Evolutionary conservation across 1,284 basidiomycete genomes (phyloP).

Genomic region (Melampsora americana): DNA sequence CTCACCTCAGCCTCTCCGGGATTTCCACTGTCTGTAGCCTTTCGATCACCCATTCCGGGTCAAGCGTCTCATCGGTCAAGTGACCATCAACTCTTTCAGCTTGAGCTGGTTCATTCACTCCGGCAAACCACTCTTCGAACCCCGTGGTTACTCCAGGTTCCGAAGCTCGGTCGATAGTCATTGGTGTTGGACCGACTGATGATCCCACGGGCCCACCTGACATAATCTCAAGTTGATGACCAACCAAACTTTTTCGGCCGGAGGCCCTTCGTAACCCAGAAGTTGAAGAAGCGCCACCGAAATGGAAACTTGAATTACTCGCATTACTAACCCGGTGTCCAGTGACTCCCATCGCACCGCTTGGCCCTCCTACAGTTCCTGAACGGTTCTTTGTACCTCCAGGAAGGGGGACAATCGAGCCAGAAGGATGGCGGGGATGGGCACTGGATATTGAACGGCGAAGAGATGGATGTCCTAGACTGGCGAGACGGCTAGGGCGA

Average conservation of each 20-base stretch:
- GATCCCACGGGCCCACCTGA: conserved; percentile 19
- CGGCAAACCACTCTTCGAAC: conserved; percentile 42
- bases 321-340: conserved; percentile 34
- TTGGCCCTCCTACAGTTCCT: conserved; percentile 3
- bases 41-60: conserved; percentile 42
- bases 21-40: conserved; percentile 37
- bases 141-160: conserved; percentile 11
- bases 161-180: conserved; percentile 17
- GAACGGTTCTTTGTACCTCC: conserved; percentile 7
- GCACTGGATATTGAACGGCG: conserved; percentile 11
- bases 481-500: conserved; percentile 13
- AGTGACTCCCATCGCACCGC: not conserved
- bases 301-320: conserved; percentile 37
- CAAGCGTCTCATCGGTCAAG: conserved; percentile 36
- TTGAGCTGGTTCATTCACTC: conserved; percentile 33
- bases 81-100: conserved; percentile 38
- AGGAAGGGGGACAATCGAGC: conserved; percentile 20
- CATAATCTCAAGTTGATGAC: conserved; percentile 40
- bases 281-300: conserved; percentile 20
- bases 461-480: conserved; percentile 35
- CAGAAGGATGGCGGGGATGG: conserved; percentile 43
- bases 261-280: conserved; percentile 23
- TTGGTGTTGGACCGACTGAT: conserved; percentile 22
- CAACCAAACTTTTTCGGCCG: conserved; percentile 30
- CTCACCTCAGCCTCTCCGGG: conserved; percentile 32